These are phyloP conservation scores for Cavenderia fasciculata DNA, from an alignment of 78 protist genomes.

Conservation along the genomic window DNA sequence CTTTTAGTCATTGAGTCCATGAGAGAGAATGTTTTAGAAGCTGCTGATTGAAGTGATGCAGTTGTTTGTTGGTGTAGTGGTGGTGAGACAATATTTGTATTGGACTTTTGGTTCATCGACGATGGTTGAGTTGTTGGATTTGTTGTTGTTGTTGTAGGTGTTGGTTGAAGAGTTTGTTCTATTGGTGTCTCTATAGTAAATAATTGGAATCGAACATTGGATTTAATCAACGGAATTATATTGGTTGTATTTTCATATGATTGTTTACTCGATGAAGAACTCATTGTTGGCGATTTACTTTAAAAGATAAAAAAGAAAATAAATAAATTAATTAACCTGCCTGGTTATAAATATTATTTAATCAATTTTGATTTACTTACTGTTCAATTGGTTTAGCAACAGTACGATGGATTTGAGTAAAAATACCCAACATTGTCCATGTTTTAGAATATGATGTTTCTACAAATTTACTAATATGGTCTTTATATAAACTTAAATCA, in stretches of 20 bases:
- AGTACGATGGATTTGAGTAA: constrained; percentile 29
- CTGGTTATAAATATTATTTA: neutral
- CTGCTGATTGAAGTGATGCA: no score
- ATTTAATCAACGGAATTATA: constrained; percentile 23
- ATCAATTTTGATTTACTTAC: neutral
- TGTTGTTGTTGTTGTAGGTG: no score
- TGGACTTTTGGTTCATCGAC: no score
- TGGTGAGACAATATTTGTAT: no score
- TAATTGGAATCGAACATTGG: constrained; percentile 18
- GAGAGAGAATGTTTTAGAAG: no score
- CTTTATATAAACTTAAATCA: constrained; percentile 29
- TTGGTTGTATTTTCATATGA: neutral
- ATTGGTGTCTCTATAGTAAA: constrained; percentile 23
- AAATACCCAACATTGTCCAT: constrained; percentile 42
- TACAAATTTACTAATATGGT: constrained; percentile 17
- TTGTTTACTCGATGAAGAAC: neutral
- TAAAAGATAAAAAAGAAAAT: neutral
- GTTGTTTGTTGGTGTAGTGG: no score
- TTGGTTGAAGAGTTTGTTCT: no score
- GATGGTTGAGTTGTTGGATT: no score
- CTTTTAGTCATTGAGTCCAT: no score
- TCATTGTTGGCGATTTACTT: neutral
- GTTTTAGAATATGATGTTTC: constrained; percentile 33
- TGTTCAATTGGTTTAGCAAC: constrained; percentile 17
- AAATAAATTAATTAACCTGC: no score